A percentile compares a stretch with the other conserved stretches of the same genome.
Conservation (phyloP, 2,329 filamentous ascomycete species). For the Calonectria crousiana region DNA sequence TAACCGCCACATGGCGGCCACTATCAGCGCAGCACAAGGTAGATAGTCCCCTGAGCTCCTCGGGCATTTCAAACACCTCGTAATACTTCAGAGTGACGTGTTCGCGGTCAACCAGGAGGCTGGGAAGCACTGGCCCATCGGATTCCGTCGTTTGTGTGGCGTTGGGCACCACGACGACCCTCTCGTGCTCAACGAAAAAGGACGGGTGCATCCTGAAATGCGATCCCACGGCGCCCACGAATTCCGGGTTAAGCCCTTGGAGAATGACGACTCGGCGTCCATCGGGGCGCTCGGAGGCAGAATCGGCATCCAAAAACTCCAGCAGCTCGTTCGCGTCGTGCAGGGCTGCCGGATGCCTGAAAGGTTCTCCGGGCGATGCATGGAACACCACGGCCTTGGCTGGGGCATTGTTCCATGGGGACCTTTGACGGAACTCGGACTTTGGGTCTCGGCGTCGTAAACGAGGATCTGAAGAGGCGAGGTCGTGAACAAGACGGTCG, state of each 20-base stretch:
- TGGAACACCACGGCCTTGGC: not conserved
- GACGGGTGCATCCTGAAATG: slow-evolving; percentile 16
- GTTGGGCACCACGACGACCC: not conserved
- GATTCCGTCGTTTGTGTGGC: not conserved
- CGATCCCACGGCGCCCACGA: not conserved
- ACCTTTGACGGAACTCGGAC: not conserved
- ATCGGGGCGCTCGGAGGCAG: not conserved
- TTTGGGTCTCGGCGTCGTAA: not conserved
- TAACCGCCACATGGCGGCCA: not conserved
- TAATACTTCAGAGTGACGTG: not conserved
- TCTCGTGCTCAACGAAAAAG: not conserved
- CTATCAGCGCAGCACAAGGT: not conserved
- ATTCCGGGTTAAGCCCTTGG: not conserved
- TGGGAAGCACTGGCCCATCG: not conserved
- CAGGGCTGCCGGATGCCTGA: not conserved
- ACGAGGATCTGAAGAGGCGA: not conserved
- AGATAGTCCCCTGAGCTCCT: not conserved
- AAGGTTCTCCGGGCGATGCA: not conserved
- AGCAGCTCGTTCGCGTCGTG: not conserved
- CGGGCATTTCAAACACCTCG: not conserved
- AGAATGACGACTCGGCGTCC: not conserved
- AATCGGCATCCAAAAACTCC: not conserved
- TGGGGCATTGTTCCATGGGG: not conserved
- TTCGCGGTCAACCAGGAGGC: not conserved
- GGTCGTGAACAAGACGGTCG: not conserved